Percentiles rank a stretch among this genome's conserved stretches.
Evolutionary conservation across 2,329 filamentous ascomycete species (phyloP).

Genomic region (Neospermospora avenae): DNA sequence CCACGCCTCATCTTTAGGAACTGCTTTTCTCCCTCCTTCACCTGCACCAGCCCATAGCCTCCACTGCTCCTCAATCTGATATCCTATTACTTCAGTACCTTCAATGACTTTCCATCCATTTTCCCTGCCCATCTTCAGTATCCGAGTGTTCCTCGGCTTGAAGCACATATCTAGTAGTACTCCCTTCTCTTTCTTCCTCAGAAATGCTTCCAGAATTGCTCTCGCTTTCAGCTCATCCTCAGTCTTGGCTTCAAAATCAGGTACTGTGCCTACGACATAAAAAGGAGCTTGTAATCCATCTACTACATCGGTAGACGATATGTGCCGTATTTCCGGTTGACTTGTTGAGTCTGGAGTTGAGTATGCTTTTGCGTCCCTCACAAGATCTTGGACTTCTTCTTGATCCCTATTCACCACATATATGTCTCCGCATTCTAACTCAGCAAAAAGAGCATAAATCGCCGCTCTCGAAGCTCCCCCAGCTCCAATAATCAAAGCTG

Average conservation of each 20-base stretch:
- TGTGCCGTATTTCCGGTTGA: slow-evolving; percentile 13
- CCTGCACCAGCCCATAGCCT: slow-evolving; percentile 38
- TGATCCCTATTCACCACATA: slow-evolving; percentile 75
- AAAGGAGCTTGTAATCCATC: slow-evolving; percentile 53
- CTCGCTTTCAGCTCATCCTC: slow-evolving; percentile 58
- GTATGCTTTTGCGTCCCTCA: slow-evolving; percentile 48
- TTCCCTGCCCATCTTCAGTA: slow-evolving; percentile 57
- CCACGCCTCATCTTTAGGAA: slow-evolving; percentile 36
- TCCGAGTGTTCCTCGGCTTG: slow-evolving; percentile 65
- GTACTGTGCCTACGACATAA: slow-evolving; percentile 70
- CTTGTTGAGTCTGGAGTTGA: background rate
- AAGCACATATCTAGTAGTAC: slow-evolving; percentile 82
- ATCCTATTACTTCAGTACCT: slow-evolving; percentile 41
- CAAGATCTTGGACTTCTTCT: slow-evolving; percentile 65
- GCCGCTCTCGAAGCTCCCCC: slow-evolving; percentile 73
- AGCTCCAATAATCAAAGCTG: slow-evolving; percentile 63
- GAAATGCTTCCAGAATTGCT: slow-evolving; percentile 34
- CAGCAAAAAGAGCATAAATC: slow-evolving; percentile 68
- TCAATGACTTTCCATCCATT: slow-evolving; percentile 47
- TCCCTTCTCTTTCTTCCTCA: slow-evolving; percentile 51
- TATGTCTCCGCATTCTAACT: slow-evolving; percentile 62
- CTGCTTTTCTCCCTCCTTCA: slow-evolving; percentile 19
- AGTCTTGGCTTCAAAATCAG: slow-evolving; percentile 68
- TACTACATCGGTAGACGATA: slow-evolving; percentile 39
- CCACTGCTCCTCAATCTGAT: slow-evolving; percentile 42